phyloP scores from a whole-genome alignment of 1,284 basidiomycete genomes.

The Pseudozyma thailandica region DNA sequence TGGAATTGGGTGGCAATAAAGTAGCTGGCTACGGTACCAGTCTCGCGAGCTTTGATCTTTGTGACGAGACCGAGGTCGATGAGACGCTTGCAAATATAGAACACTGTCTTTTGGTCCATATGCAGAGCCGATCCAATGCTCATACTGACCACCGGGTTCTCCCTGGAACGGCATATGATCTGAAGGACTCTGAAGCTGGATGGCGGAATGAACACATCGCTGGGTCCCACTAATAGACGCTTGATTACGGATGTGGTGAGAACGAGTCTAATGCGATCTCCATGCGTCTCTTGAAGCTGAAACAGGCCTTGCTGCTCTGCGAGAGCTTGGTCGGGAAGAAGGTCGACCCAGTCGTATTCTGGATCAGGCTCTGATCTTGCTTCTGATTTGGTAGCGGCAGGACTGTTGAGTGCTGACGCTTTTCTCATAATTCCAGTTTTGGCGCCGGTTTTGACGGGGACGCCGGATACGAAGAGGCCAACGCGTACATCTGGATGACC shows the following conservation, averaged over 20 bases:
- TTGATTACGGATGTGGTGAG: conserved; percentile 79
- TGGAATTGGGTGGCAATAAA: conserved; percentile 45
- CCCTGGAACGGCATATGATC: conserved; percentile 80
- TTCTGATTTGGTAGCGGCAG: conserved; percentile 8
- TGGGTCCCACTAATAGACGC: conserved; percentile 81
- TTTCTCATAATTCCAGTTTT: conserved; percentile 20
- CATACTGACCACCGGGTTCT: conserved; percentile 80
- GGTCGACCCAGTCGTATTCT: conserved; percentile 32
- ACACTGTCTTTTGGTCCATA: conserved; percentile 88
- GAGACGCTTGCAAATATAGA: conserved; percentile 70
- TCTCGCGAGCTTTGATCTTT: conserved; percentile 58
- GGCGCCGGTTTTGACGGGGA: conserved; percentile 14
- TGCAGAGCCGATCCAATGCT: conserved; percentile 80
- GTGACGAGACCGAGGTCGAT: conserved; percentile 39
- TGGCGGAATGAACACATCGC: conserved; percentile 78
- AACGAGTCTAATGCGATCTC: conserved; percentile 76
- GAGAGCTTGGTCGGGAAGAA: conserved; percentile 23
- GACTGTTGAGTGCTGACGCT: conserved; percentile 5
- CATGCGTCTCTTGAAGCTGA: conserved; percentile 69
- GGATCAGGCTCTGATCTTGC: neutral
- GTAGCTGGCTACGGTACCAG: conserved; percentile 50
- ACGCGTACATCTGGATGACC: conserved; percentile 78
- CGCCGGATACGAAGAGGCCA: conserved; percentile 69
- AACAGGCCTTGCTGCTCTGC: conserved; percentile 60
- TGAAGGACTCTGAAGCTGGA: conserved; percentile 88